Evolutionary conservation across 225 moss, liverwort and hornwort species (phyloP).

Genomic region (Rhytidiadelphus loreus): DNA sequence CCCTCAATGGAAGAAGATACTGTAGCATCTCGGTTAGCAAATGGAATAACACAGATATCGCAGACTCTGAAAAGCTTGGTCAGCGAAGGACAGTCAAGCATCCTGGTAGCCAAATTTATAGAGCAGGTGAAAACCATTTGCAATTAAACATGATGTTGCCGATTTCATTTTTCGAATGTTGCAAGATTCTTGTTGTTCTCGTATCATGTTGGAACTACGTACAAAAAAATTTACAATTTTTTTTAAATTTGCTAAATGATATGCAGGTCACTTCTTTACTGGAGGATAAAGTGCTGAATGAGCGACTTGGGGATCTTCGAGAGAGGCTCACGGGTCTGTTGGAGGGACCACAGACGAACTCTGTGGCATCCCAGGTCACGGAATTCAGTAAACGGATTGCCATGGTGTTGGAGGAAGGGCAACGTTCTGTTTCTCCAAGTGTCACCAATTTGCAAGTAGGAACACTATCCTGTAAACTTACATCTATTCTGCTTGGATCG

Average conservation of each 20-base stretch:
- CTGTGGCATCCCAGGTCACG: constrained; percentile 57
- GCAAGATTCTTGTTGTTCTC: neutral
- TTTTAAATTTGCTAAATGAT: neutral
- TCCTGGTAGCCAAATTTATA: constrained; percentile 57
- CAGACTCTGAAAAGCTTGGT: constrained; percentile 49
- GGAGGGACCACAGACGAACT: constrained; percentile 54
- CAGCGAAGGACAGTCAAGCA: constrained; percentile 52
- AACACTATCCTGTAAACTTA: neutral
- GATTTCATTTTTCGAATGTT: neutral
- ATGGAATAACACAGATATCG: constrained; percentile 42
- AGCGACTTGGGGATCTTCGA: constrained; percentile 49
- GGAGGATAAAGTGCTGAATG: constrained; percentile 47
- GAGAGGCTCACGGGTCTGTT: constrained; percentile 56
- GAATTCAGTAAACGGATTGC: constrained; percentile 71
- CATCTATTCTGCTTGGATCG: neutral
- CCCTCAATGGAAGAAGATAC: constrained; percentile 15
- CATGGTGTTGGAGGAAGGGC: constrained; percentile 75
- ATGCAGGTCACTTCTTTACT: constrained; percentile 49
- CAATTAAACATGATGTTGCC: neutral
- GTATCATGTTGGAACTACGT: neutral
- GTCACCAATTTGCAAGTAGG: constrained; percentile 69
- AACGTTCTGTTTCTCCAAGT: constrained; percentile 71
- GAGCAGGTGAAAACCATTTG: constrained; percentile 40
- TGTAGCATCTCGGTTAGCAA: constrained; percentile 42
- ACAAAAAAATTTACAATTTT: neutral